Base-by-base conservation (phyloP, 2,329 filamentous ascomycete genomes). In the Penicillium sp. region DNA sequence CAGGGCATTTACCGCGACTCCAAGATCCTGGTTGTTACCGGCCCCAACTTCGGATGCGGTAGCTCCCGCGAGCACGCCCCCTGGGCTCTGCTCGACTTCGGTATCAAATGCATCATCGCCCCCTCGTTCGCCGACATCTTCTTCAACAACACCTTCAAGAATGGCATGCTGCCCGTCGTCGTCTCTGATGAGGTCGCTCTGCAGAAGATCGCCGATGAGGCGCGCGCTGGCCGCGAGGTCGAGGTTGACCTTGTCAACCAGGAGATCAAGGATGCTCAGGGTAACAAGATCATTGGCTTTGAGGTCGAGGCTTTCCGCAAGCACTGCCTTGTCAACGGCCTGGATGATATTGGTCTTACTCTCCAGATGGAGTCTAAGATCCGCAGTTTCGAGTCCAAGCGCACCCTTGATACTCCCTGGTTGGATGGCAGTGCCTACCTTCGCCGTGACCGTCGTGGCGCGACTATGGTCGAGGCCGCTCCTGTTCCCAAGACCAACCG, bases 121-220 rank as follows among this genome's bases (percentile, higher is more conserved):
- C 90, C 91, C 1, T 92, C 89, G 1, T 90, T 85, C 65, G 89
- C 89, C 56, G 91, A 96, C 71, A 99, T 99, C 75, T 97, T 97
- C 85, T 95, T 93, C 85, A 97, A 96, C 85, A 99, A 99, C 82
- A 94, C 89, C n/a, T 97, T 97, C 85, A 97, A 99, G 84, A 99
- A 99, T 80, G 93, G 93, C 79, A 97, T 97, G 94, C 81, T 97
- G 61, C 92, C 93, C 46, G 85, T 97, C 59, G 78, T 82, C 57
- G 89, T 97, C 70, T 78, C 82, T 32, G 85, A 93, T 73, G 76
- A 85, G 62, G 79, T 77, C 1, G 81, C 84, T 32, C 79, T 97
- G 4, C 81, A 89, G 42, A 81, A 81, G 59, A 86, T 97, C 61
- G 87, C 89, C 37, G 84, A 81, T 26, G 90, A 95, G 75, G 92